Base-by-base conservation (phyloP, 164 flowering plant genomes). In the Dillenia turbinata region DNA sequence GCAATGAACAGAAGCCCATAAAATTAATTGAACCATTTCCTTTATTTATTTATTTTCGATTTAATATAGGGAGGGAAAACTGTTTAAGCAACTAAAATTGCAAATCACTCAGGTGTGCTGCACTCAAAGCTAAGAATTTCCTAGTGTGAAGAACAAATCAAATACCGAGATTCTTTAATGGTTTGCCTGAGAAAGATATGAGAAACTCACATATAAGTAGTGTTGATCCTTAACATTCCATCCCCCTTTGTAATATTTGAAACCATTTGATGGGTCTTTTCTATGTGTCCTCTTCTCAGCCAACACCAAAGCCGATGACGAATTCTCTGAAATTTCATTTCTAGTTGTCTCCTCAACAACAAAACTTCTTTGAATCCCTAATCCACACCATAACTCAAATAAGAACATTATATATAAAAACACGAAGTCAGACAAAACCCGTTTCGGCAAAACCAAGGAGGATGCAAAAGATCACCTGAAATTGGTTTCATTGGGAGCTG, bases 161-260 rank as follows among this genome's bases (percentile, higher is more conserved):
- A 19, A 19, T 19, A 19, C 22, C 22, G 1, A 19, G 22, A 19
- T 19, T 19, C 22, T 19, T 19, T 19, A 19, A 19, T 19, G 22
- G 22, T 19, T 19, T 19, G 22, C 22, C 22, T 1, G 22, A 19
- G 22, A 12, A 62, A 49, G 64, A 10, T 51, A 17, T 5, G 2
- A 53, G 59, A 60, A 56, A 71, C 85, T 76, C 62, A 84, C 86
- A 68, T 77, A 69, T 66, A 71, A 68, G 66, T 83, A 83, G 69
- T 83, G 76, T 5, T 46, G n/a, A 15, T 78, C 50, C 33, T 71
- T 73, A 51, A 84, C 74, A 69, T 84, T 79, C 81, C 81, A 84
- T 48, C 88, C 88, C 14, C 82, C 84, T 0, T 56, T 63, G 33
- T 84, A 84, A 10, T 62, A 57, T 9, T 79, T 72, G 26, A 74